Base-by-base conservation (phyloP, 2,329 filamentous ascomycete species). In the Exserohilum rostratum region DNA sequence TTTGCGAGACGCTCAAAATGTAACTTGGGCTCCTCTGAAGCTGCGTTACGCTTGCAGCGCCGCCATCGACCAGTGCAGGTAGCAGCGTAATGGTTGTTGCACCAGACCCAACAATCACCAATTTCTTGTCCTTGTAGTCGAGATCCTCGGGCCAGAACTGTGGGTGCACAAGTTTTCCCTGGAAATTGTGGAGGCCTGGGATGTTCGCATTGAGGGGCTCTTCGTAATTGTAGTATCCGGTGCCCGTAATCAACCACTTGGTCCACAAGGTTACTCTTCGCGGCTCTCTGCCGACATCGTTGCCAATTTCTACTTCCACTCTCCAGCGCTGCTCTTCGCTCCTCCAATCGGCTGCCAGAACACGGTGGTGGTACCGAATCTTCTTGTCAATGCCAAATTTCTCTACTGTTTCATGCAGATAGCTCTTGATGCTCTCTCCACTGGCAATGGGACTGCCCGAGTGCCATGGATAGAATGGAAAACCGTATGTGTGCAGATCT, bases 11-110 rank as follows among this genome's bases (percentile, higher is more conserved):
- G n/a, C 83, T 77, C 39, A 89, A 62, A 50, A 93, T 81, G 44
- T 74, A 75, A 0, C 82, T 83, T 0, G 91, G 91, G 40, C 87
- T 91, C 52, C 91, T 85, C 76, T 96, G 91, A 2, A 96, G 81
- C 85, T 93, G 91, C 1, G 90, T 93, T 25, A 92, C 86, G 12
- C 84, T 82, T 5, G 76, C 76, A 5, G 77, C 78, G 11, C 89
- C 90, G 34, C 82, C 84, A 38, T 88, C 77, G 0, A 86, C 85
- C 40, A 96, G 76, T 42, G 81, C 83, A 0, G 91, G 91, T 3
- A 96, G 72, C 1, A 96, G 80, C 0, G 91, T 95, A 44, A 93
- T 77, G 6, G 90, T 88, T 0, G 91, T 96, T 2, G 91, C 91
- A 6, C 91, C 91, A 13, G 85, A 88, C 13, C 90, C 90, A 58